Base-by-base conservation (phyloP, 2,329 filamentous ascomycete species). In the Sporothrix curviconia region DNA sequence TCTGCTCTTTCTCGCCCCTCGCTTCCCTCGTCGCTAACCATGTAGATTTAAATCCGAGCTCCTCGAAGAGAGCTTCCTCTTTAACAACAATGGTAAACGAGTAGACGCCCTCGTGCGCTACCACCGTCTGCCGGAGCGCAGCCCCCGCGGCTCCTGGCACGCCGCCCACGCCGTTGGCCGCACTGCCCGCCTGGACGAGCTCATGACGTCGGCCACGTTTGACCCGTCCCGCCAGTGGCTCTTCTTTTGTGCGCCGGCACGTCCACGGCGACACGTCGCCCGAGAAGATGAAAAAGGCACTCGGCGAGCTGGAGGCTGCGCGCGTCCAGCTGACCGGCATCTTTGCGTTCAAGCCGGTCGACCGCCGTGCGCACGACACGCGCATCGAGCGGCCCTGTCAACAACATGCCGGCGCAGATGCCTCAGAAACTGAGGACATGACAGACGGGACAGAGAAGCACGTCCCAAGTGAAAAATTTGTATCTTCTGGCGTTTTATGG, bases 211-310 rank as follows among this genome's bases (percentile, higher is more conserved):
- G n/a, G 19, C 30, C 9, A 3, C 30, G 7, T 69, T 81, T 15
- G 80, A 82, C 62, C 67, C 72, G 4, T 66, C 70, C 19, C 68
- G 71, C 34, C 76, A 76, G 46, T 85, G 82, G 82, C 74, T 82
- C 52, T 70, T 86, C 30, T 75, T n/a, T 74, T 36, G 77, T 83
- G 58, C 81, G 76, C 58, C 69, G 75, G 2, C 74, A 80, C 52
- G 79, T 84, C 2, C 62, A 76, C 7, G 80, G 84, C 58, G 80
- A 83, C 55, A 80, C 75, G 62, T 77, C 80, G 53, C 81, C 81
- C 0, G 80, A 82, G 37, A 80, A 81, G 64, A 74, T 84, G 30
- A 73, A 77, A 44, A 77, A 81, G 62, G 81, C 74, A 0, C 75
- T 78, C 40, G 78, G 79, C n/a, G 73, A 76, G 60, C 69, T 86